phyloP scores from a whole-genome alignment of 257 asterid genomes.

The Verbena officinalis region DNA sequence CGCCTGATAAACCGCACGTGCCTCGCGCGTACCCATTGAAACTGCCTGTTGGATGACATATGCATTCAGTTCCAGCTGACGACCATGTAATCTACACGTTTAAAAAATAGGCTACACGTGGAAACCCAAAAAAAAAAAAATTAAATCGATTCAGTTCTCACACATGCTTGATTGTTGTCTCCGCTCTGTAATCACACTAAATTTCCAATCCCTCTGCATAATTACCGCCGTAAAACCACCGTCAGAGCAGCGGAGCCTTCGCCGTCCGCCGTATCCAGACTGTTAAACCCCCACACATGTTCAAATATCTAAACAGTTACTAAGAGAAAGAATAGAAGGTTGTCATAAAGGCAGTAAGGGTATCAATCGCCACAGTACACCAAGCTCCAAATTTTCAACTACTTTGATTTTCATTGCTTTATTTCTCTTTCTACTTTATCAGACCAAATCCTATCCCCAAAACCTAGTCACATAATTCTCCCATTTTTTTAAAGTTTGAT shows the following conservation, averaged over 20 bases:
- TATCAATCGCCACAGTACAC: not conserved
- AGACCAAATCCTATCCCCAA: slow-evolving; percentile 33
- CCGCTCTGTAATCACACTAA: slow-evolving; percentile 1
- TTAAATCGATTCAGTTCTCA: no score
- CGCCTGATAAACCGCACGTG: no score
- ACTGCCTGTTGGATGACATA: no score
- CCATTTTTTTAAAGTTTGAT: not conserved
- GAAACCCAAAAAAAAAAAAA: no score
- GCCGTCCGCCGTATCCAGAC: slow-evolving; percentile 19
- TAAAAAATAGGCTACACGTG: no score
- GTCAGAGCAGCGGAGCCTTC: slow-evolving; percentile 11
- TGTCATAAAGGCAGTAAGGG: slow-evolving; percentile 15
- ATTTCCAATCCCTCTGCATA: not conserved
- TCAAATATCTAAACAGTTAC: not conserved
- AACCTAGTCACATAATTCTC: slow-evolving; percentile 19
- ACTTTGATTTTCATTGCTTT: not conserved
- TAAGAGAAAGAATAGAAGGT: not conserved
- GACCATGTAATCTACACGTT: no score
- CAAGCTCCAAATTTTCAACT: slow-evolving; percentile 34
- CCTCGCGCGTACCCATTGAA: no score
- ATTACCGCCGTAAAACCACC: slow-evolving; percentile 25
- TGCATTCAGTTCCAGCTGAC: no score
- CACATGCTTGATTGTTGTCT: no score
- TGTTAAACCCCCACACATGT: not conserved
- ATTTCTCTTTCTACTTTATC: slow-evolving; percentile 35